Percentiles rank a stretch among this genome's conserved stretches.
phyloP scores from a whole-genome alignment of 176 grass and related monocot species.

The Guadua angustifolia region DNA sequence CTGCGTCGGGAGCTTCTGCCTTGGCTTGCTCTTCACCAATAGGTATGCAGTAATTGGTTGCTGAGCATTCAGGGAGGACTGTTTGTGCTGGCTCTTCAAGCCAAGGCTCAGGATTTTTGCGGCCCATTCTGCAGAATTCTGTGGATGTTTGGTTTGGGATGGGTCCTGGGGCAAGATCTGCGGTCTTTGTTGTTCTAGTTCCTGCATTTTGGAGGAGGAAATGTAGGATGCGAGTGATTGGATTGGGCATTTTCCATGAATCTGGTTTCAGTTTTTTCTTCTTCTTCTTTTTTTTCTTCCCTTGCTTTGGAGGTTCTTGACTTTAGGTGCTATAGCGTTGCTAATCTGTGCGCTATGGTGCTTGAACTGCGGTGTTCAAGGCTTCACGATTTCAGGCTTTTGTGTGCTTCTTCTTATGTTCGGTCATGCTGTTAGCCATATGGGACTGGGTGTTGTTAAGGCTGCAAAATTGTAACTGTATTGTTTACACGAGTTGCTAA shows the following conservation, averaged over 20 bases:
- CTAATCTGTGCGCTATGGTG: background rate
- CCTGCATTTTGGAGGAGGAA: background rate
- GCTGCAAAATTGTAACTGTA: background rate
- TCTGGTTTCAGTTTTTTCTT: background rate
- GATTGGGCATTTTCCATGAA: no score
- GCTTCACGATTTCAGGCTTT: background rate
- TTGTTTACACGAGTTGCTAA: background rate
- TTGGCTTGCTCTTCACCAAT: conserved; percentile 88
- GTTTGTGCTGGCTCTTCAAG: background rate
- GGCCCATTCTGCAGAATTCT: background rate
- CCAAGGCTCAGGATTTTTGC: background rate
- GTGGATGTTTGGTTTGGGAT: no score
- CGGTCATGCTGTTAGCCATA: background rate
- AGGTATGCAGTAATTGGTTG: conserved; percentile 35
- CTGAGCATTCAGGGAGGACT: background rate
- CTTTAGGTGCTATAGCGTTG: background rate
- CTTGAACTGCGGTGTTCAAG: background rate
- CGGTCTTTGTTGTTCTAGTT: no score
- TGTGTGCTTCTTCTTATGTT: no score
- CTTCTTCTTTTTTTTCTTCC: no score
- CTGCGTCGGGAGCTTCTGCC: conserved; percentile 87
- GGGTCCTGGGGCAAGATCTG: conserved; percentile 17
- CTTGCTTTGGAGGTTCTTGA: background rate
- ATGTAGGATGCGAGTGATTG: background rate
- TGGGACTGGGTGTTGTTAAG: background rate